Conservation (phyloP, 2,329 filamentous ascomycete genomes). For the Xylaria sp. region DNA sequence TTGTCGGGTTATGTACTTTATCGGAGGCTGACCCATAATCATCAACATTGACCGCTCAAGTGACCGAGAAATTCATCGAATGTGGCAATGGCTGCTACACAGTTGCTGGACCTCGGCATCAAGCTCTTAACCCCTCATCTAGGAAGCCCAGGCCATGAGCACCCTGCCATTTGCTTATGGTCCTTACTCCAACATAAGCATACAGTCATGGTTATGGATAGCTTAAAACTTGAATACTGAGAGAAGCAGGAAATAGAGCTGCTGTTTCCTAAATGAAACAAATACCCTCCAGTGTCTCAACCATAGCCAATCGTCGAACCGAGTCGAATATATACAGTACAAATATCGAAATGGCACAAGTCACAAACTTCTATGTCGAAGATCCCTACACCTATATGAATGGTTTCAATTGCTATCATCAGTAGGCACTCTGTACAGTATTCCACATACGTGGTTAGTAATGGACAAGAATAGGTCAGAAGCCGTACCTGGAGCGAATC, state of each 20-base stretch:
- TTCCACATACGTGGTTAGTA: background rate
- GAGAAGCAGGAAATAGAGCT: no score
- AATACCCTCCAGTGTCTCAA: no score
- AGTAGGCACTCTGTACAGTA: background rate
- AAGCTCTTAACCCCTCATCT: background rate
- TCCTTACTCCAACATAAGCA: no score
- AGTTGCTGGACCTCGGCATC: background rate
- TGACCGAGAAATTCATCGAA: background rate
- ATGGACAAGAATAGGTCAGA: background rate
- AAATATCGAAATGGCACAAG: background rate
- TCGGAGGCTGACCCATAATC: no score
- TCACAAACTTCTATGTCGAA: background rate
- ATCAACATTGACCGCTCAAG: background rate
- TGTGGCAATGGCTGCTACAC: background rate
- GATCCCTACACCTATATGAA: background rate
- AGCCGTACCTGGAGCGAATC: background rate
- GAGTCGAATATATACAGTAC: background rate
- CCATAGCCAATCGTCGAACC: background rate
- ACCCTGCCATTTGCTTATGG: no score
- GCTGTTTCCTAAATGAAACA: no score
- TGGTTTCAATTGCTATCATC: background rate
- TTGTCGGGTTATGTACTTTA: background rate
- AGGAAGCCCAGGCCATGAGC: no score
- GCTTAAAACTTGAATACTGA: background rate
- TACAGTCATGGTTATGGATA: no score